Evolutionary conservation across 192 early-diverging fungal species (phyloP).

Genomic region (Backusella westeae): DNA sequence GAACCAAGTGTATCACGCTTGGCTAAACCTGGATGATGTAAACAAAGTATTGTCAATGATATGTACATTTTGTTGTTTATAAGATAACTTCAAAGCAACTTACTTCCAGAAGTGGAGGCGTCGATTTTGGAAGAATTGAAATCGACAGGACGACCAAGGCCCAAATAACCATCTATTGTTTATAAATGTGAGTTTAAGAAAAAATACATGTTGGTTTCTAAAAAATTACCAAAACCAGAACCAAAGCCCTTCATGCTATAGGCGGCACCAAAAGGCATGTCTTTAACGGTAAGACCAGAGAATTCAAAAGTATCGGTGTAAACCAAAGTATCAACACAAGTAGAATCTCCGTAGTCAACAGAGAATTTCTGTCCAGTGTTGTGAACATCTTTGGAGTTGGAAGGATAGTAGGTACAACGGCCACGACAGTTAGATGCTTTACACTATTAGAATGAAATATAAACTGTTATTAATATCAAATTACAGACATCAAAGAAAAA

Average conservation of each 20-base stretch:
- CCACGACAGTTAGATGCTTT: slow-evolving; percentile 29
- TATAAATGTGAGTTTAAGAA: background rate
- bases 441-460: slow-evolving; percentile 19
- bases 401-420: slow-evolving; percentile 37
- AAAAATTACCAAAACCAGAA: slow-evolving; percentile 21
- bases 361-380: slow-evolving; percentile 32
- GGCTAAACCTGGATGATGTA: slow-evolving; percentile 4
- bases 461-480: background rate
- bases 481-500: background rate
- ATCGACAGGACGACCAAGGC: slow-evolving; percentile 31
- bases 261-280: slow-evolving; percentile 37
- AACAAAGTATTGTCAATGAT: background rate
- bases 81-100: background rate
- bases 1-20: slow-evolving; percentile 19
- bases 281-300: slow-evolving; percentile 23
- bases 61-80: background rate
- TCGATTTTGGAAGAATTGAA: slow-evolving; percentile 23
- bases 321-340: slow-evolving; percentile 32
- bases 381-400: slow-evolving; percentile 12
- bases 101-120: slow-evolving; percentile 10
- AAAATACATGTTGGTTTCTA: background rate
- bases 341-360: slow-evolving; percentile 26
- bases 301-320: slow-evolving; percentile 32
- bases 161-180: slow-evolving; percentile 31
- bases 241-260: slow-evolving; percentile 35